These are phyloP conservation scores for Leccinum fibrillosum DNA, from an alignment of 768 basidiomycete species.

Conservation along the genomic window DNA sequence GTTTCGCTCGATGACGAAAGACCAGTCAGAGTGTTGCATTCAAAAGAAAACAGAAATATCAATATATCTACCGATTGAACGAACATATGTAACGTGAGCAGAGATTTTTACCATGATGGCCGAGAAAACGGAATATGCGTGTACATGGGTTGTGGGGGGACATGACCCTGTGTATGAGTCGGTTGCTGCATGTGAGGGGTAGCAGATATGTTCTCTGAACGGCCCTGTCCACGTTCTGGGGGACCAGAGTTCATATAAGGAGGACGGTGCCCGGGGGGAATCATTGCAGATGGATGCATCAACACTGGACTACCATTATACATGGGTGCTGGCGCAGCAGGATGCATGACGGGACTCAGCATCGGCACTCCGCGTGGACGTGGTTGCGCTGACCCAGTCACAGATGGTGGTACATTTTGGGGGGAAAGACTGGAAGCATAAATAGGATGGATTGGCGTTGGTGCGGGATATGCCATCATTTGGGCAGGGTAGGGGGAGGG, in stretches of 20 bases:
- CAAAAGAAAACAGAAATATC: constrained; percentile 25
- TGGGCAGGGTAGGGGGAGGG: constrained; percentile 63
- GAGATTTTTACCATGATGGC: constrained; percentile 29
- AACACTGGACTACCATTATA: constrained; percentile 68
- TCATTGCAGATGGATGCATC: constrained; percentile 51
- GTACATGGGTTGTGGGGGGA: constrained; percentile 29
- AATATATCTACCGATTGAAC: constrained; percentile 31
- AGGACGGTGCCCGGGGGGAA: constrained; percentile 30
- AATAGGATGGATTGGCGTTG: constrained; percentile 44
- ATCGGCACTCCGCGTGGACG: constrained; percentile 54
- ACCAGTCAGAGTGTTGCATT: constrained; percentile 22
- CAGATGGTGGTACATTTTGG: constrained; percentile 34
- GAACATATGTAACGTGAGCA: constrained; percentile 18
- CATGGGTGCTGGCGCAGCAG: constrained; percentile 51
- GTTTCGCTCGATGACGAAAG: constrained; percentile 1
- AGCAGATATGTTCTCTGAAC: constrained; percentile 43
- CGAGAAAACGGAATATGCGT: constrained; percentile 28
- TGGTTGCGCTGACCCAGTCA: constrained; percentile 29
- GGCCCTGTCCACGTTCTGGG: constrained; percentile 46
- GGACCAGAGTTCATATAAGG: constrained; percentile 46
- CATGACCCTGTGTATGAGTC: constrained; percentile 27
- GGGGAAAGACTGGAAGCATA: constrained; percentile 42
- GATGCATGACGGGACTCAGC: constrained; percentile 72
- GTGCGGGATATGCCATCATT: constrained; percentile 62
- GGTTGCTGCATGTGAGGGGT: constrained; percentile 39